Evolutionary conservation across 805 yeast genomes (phyloP).

Genomic region (Spathaspora gorwiae): DNA sequence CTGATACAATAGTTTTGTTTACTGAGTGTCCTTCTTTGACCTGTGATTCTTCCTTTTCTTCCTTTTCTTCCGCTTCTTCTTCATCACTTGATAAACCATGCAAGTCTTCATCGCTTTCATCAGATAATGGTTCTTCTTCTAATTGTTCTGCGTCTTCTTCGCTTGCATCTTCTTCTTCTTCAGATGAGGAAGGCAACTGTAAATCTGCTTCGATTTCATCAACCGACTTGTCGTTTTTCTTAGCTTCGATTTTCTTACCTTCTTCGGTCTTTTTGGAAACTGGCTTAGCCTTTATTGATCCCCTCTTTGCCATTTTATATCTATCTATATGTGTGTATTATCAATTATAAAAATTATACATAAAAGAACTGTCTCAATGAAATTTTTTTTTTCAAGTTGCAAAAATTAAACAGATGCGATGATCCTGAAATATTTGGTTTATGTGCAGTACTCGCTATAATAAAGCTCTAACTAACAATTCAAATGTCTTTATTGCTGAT

Average conservation of each 20-base stretch:
- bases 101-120: conserved; percentile 18
- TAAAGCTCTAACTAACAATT: conserved; percentile 29
- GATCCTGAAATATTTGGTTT: not conserved
- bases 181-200: conserved; percentile 13
- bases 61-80: conserved; percentile 17
- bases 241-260: not conserved
- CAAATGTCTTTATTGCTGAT: conserved; percentile 60
- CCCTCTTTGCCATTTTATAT: conserved; percentile 2
- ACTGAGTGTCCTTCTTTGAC: conserved; percentile 17
- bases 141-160: conserved; percentile 13
- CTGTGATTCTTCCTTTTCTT: conserved; percentile 6
- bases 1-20: conserved; percentile 13
- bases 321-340: too few relatives aligned
- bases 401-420: not conserved
- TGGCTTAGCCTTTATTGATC: not conserved
- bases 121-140: conserved; percentile 17
- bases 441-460: not conserved
- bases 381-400: not conserved
- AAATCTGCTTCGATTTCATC: conserved; percentile 20
- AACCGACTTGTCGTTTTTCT: conserved; percentile 12
- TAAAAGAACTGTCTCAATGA: not conserved
- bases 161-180: conserved; percentile 8
- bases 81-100: conserved; percentile 10
- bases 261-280: not conserved
- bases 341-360: too few relatives aligned